Conservation (phyloP, 768 basidiomycete genomes). For the Mycena galopus region DNA sequence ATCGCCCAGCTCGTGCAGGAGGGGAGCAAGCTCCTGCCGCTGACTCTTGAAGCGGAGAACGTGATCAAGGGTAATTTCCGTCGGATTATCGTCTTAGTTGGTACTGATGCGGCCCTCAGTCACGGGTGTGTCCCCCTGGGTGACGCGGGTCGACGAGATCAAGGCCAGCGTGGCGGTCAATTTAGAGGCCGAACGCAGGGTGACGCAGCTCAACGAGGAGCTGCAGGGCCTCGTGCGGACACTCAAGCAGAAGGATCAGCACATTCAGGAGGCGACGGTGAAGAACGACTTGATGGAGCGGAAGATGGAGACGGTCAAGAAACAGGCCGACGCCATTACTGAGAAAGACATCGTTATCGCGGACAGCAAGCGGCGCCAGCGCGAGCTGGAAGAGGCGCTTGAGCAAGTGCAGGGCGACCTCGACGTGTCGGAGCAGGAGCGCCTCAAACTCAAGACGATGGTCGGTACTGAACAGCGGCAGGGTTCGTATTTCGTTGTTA, state of each 20-base stretch:
- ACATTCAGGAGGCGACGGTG: slow-evolving; percentile 87
- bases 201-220: slow-evolving; percentile 88
- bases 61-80: slow-evolving; percentile 77
- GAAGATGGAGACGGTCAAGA: slow-evolving; percentile 91
- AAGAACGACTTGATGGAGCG: slow-evolving; percentile 97
- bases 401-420: slow-evolving; percentile 93
- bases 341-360: slow-evolving; percentile 86
- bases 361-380: slow-evolving; percentile 89
- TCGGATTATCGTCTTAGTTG: not conserved
- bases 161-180: slow-evolving; percentile 88
- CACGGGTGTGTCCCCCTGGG: slow-evolving; percentile 87
- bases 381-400: slow-evolving; percentile 92
- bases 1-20: slow-evolving; percentile 80
- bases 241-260: slow-evolving; percentile 91
- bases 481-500: slow-evolving; percentile 56
- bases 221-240: slow-evolving; percentile 88
- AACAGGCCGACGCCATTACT: slow-evolving; percentile 85
- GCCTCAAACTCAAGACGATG: slow-evolving; percentile 81
- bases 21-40: slow-evolving; percentile 76
- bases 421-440: slow-evolving; percentile 89
- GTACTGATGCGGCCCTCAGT: slow-evolving; percentile 54
- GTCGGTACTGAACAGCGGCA: slow-evolving; percentile 78
- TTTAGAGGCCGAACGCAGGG: slow-evolving; percentile 92
- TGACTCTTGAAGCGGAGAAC: slow-evolving; percentile 81
- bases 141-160: slow-evolving; percentile 83